Percentiles rank a stretch among this genome's conserved stretches.
Evolutionary conservation across 768 basidiomycete genomes (phyloP).

Genomic region (Galerina sulciceps): DNA sequence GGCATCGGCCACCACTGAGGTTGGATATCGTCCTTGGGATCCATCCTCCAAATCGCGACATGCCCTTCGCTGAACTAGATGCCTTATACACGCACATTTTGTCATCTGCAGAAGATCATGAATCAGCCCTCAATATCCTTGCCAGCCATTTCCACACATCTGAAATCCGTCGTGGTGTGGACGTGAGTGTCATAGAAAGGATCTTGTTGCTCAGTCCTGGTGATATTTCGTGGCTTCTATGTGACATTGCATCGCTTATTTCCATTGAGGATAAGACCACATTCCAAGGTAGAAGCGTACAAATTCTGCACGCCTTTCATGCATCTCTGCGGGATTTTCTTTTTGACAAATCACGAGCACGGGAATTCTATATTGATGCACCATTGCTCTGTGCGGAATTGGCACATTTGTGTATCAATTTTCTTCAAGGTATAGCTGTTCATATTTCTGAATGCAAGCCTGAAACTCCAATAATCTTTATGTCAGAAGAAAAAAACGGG

Average conservation of each 20-base stretch:
- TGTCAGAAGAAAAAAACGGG: too few relatives aligned
- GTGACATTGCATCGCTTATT: neutral
- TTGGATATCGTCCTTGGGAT: too few relatives aligned
- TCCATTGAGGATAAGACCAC: neutral
- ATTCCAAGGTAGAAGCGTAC: neutral
- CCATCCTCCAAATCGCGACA: too few relatives aligned
- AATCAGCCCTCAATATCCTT: neutral
- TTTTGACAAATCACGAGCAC: slow-evolving; percentile 1
- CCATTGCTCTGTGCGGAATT: too few relatives aligned
- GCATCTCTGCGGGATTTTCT: slow-evolving; percentile 5
- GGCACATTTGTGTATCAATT: too few relatives aligned
- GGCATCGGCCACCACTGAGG: too few relatives aligned
- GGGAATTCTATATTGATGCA: neutral
- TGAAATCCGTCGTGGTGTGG: neutral
- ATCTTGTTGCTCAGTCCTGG: too few relatives aligned
- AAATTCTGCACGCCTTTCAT: neutral
- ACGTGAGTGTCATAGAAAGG: too few relatives aligned
- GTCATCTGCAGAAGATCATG: neutral
- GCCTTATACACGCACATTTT: too few relatives aligned
- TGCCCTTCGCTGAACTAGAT: too few relatives aligned
- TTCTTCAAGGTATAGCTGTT: neutral
- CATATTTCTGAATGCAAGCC: neutral
- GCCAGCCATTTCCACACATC: neutral
- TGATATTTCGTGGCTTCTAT: too few relatives aligned
- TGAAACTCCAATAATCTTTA: too few relatives aligned